phyloP scores from a whole-genome alignment of 495 filamentous ascomycete genomes.

The Ascodesmis nigricans region DNA sequence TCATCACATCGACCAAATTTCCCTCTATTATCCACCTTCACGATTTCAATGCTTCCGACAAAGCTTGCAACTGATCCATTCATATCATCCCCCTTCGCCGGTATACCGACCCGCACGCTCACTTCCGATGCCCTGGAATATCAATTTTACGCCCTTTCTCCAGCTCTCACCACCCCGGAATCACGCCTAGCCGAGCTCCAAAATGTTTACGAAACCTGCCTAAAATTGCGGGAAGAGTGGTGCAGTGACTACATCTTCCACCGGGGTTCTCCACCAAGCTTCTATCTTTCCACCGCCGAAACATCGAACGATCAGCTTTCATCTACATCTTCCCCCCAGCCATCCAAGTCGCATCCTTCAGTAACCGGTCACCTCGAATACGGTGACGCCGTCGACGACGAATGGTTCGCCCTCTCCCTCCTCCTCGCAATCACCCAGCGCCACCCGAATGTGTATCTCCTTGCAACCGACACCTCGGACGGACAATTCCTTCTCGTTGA shows the following conservation, averaged over 20 bases:
- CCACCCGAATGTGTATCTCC: conserved; percentile 23
- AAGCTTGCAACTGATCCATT: too few species aligned
- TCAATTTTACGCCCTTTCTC: conserved; percentile 47
- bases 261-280: conserved; percentile 47
- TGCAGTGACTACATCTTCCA: conserved; percentile 79
- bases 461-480: conserved; percentile 64
- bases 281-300: conserved; percentile 38
- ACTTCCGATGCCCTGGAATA: conserved; percentile 83
- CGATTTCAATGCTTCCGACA: too few species aligned
- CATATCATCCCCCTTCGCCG: conserved; percentile 33
- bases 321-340: background rate
- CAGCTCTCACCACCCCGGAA: conserved; percentile 27
- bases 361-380: conserved; percentile 59
- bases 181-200: conserved; percentile 33
- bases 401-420: conserved; percentile 71
- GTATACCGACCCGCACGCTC: conserved; percentile 46
- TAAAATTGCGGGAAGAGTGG: conserved; percentile 29
- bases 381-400: conserved; percentile 85
- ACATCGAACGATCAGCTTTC: conserved; percentile 24
- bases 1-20: too few species aligned
- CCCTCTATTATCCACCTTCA: too few species aligned
- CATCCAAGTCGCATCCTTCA: background rate
- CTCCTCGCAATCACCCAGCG: background rate
- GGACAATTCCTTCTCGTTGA: conserved; percentile 91
- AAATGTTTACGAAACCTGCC: background rate